phyloP scores from a whole-genome alignment of 345 rosid species.

The Syzygium aromaticum region DNA sequence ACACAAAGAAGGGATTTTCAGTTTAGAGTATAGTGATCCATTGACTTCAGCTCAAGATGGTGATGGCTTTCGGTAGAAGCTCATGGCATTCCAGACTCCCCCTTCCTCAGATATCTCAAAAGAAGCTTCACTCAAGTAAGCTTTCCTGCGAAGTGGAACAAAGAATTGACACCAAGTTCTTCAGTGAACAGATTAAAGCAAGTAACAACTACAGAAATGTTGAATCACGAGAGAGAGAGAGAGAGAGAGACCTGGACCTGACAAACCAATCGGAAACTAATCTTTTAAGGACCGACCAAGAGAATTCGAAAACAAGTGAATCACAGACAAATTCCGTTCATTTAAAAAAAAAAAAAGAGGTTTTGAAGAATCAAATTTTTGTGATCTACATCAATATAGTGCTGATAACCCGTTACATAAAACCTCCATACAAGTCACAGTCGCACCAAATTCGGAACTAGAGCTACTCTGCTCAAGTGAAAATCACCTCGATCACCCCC shows the following conservation, averaged over 20 bases:
- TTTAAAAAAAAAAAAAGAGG: not conserved
- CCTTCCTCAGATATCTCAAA: not conserved
- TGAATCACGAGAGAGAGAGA: conserved; percentile 4
- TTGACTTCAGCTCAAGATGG: not conserved
- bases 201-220: not conserved
- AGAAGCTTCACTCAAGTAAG: not conserved
- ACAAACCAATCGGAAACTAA: not conserved
- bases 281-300: not conserved
- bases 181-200: not conserved
- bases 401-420: not conserved
- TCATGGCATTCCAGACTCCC: not conserved
- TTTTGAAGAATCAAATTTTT: not conserved
- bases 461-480: not conserved
- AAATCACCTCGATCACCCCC: not conserved
- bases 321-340: not conserved
- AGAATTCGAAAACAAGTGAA: not conserved
- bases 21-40: not conserved
- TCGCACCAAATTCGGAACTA: not conserved
- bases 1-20: not conserved
- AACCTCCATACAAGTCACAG: not conserved
- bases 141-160: not conserved
- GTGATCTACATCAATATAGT: not conserved
- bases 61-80: not conserved
- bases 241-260: not conserved
- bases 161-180: not conserved